Evolutionary conservation across 1,139 yeast species (phyloP).

Genomic region (Scheffersomyces lignicola): DNA sequence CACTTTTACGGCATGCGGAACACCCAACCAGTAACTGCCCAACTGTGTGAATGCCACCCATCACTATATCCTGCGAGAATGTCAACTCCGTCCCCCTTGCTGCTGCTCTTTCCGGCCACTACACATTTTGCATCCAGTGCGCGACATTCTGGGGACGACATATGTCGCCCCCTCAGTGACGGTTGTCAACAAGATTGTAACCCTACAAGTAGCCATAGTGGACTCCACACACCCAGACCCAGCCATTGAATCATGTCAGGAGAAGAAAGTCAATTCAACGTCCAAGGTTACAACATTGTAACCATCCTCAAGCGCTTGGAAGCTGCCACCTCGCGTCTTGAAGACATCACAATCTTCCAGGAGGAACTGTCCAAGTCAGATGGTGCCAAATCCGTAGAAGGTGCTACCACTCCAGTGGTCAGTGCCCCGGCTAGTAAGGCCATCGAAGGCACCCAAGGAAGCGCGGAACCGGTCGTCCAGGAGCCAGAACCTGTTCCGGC

Average conservation of each 20-base stretch:
- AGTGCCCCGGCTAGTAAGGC: slow-evolving; percentile 11
- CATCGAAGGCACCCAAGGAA: slow-evolving; percentile 8
- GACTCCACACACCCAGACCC: too few relatives aligned
- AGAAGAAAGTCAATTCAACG: slow-evolving; percentile 58
- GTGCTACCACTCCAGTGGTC: slow-evolving; percentile 5
- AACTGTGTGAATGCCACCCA: too few relatives aligned
- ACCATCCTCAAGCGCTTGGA: slow-evolving; percentile 83
- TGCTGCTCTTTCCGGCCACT: too few relatives aligned
- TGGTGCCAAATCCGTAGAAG: slow-evolving; percentile 7
- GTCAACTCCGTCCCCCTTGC: too few relatives aligned
- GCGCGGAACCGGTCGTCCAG: slow-evolving; percentile 14
- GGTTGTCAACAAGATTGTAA: too few relatives aligned
- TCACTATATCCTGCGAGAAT: too few relatives aligned
- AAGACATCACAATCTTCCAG: slow-evolving; percentile 82
- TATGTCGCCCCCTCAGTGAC: too few relatives aligned
- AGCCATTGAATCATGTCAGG: slow-evolving; percentile 35
- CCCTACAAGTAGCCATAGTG: too few relatives aligned
- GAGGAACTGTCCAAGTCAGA: slow-evolving; percentile 40
- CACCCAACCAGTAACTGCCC: too few relatives aligned
- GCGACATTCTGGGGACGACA: too few relatives aligned
- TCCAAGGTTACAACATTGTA: slow-evolving; percentile 79
- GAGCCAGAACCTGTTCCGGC: slow-evolving; percentile 31
- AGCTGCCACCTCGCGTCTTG: slow-evolving; percentile 91
- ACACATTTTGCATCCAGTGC: too few relatives aligned
- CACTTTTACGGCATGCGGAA: too few relatives aligned